Percentiles rank a stretch among this genome's conserved stretches.
These are phyloP conservation scores for Saccharomycopsis babjevae DNA, from an alignment of 805 yeast genomes.

Conservation along the genomic window DNA sequence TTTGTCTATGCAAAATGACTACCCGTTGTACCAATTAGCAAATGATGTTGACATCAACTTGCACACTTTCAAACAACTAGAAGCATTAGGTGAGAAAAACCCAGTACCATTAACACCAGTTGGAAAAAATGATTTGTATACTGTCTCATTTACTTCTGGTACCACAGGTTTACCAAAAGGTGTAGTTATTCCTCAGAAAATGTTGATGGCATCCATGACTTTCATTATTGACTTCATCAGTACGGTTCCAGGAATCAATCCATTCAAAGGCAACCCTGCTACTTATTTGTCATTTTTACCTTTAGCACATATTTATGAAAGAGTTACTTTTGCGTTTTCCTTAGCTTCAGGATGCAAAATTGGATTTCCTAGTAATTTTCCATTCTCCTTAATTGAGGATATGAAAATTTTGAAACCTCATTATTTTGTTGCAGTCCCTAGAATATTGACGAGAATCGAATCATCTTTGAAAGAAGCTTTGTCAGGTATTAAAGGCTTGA, in stretches of 20 bases:
- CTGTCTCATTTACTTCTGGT: constrained; percentile 66
- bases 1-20: constrained; percentile 2
- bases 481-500: constrained; percentile 33
- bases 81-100: constrained; percentile 26
- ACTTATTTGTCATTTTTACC: constrained; percentile 36
- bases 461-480: constrained; percentile 23
- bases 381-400: constrained; percentile 40
- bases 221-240: constrained; percentile 21
- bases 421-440: constrained; percentile 41
- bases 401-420: constrained; percentile 37
- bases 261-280: constrained; percentile 4
- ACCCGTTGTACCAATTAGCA: constrained; percentile 3
- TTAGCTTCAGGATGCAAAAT: constrained; percentile 32
- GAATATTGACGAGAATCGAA: constrained; percentile 44
- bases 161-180: constrained; percentile 80
- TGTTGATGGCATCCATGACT: constrained; percentile 33
- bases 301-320: constrained; percentile 49
- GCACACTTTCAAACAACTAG: constrained; percentile 24
- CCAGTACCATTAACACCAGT: constrained; percentile 30
- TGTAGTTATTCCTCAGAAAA: constrained; percentile 52
- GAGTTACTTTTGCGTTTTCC: constrained; percentile 33
- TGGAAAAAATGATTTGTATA: constrained; percentile 38
- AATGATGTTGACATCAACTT: constrained; percentile 25
- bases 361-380: constrained; percentile 39
- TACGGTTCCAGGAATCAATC: constrained; percentile 5